Evolutionary conservation across 176 grass and related monocot genomes (phyloP), one percentile per base, ranked within the genome.

Genomic region (Carex littledalei): DNA sequence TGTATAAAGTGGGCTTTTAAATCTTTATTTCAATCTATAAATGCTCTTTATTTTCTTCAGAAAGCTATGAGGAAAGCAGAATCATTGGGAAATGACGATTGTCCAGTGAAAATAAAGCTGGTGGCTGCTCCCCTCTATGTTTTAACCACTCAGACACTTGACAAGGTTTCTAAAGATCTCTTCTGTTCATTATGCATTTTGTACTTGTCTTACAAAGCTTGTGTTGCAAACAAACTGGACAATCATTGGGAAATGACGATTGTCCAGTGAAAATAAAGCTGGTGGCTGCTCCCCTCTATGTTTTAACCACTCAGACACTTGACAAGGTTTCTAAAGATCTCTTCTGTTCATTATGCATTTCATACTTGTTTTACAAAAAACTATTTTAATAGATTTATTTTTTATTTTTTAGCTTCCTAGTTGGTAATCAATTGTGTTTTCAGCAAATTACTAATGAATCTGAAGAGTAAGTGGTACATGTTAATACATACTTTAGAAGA

Each of bases 91-190:
- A 97, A 89, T 52, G 86, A 87, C 58, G 92, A 91, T 85, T 97
- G 91, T 68, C 94, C 94, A 64, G 94, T 97, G 77, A 97, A 93
- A 88, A 97, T 97, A 74, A 97, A 97, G 81, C 66, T 97, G 14
- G 94, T 97, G 84, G 94, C 94, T 59, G 91, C 94, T 84, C 94
- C 94, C 10, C 94, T 97, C 53, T 97, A 97, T 90, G 94, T 97
- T 78, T 85, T 97, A 37, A 97, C 94, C 29, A 97, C 94, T 76
- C 94, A 97, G 72, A 94, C 93, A 24, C 93, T 94, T 86, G 93
- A 94, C 79, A 94, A 94, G 93, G 93, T 94, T 87, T 15, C 74
- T 41, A 37, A 79, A 81, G 61, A 67, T 68, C 69, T 90, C 32
- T 34, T 67, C 67, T 84, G 78, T 43, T 26, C 2, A 54, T 83